Evolutionary conservation across 1,284 basidiomycete genomes (phyloP).

Genomic region (Phellopilus nigrolimitatus): DNA sequence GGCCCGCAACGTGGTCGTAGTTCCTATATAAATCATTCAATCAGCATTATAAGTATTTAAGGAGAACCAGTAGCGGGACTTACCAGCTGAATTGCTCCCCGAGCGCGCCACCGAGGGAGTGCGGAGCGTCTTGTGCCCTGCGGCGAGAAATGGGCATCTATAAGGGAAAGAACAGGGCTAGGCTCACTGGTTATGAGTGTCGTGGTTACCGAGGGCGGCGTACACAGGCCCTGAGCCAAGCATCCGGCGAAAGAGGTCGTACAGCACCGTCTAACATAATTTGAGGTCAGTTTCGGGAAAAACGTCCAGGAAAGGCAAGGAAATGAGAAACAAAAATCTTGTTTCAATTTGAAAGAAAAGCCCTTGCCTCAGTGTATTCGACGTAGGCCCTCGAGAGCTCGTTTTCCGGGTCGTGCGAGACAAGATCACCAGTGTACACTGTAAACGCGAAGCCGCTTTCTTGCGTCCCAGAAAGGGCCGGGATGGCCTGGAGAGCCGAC

Average conservation of each 20-base stretch:
- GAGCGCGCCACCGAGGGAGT: constrained; percentile 48
- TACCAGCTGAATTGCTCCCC: constrained; percentile 64
- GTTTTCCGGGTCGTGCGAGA: constrained; percentile 65
- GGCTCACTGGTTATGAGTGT: constrained; percentile 57
- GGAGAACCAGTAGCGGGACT: constrained; percentile 17
- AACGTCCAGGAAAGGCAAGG: no score
- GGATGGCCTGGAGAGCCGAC: constrained; percentile 64
- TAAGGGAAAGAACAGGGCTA: constrained; percentile 18
- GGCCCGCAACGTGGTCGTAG: constrained; percentile 64
- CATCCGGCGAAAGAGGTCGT: constrained; percentile 57
- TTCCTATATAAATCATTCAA: constrained; percentile 43
- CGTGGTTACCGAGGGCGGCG: constrained; percentile 73
- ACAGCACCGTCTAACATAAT: constrained; percentile 49
- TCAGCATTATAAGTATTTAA: not conserved
- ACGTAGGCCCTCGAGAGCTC: constrained; percentile 49
- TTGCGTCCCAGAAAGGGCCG: constrained; percentile 58
- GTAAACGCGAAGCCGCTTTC: constrained; percentile 59
- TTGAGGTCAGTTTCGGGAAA: constrained; percentile 15
- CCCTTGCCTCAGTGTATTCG: constrained; percentile 52
- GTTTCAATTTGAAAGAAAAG: not conserved
- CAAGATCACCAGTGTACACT: constrained; percentile 73
- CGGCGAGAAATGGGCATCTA: constrained; percentile 7
- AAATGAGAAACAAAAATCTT: not conserved
- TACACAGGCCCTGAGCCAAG: constrained; percentile 67
- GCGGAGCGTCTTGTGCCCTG: constrained; percentile 62